Conservation (phyloP, 371 early-diverging fungal genomes). For the Polyrhizophydium stewartii region DNA sequence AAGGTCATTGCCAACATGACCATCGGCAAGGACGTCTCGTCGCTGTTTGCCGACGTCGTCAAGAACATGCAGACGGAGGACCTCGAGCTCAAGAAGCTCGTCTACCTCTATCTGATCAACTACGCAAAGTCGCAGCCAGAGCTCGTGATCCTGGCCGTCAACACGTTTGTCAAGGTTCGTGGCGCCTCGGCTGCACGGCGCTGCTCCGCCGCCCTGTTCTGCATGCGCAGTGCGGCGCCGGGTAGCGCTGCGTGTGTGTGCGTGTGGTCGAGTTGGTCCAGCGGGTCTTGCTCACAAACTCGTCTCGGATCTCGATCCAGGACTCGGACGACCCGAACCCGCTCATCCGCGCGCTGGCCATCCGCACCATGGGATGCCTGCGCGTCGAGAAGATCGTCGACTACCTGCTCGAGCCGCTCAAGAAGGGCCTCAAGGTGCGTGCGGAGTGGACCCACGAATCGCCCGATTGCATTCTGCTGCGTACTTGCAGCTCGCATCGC, state of each 20-base stretch:
- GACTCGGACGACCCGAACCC: slow-evolving; percentile 93
- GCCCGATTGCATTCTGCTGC: neutral
- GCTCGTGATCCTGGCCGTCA: slow-evolving; percentile 94
- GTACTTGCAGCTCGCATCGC: neutral
- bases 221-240: too few relatives aligned
- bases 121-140: slow-evolving; percentile 96
- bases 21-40: slow-evolving; percentile 55
- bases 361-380: slow-evolving; percentile 95
- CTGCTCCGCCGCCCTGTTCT: too few relatives aligned
- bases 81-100: slow-evolving; percentile 82
- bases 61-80: slow-evolving; percentile 99
- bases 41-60: slow-evolving; percentile 81
- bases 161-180: slow-evolving; percentile 88
- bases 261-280: too few relatives aligned
- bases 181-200: too few relatives aligned
- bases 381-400: slow-evolving; percentile 93
- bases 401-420: slow-evolving; percentile 62
- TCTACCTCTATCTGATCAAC: slow-evolving; percentile 76
- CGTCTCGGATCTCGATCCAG: slow-evolving; percentile 40
- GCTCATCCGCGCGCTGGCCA: slow-evolving; percentile 92
- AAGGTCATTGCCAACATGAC: slow-evolving; percentile 91
- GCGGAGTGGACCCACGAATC: neutral
- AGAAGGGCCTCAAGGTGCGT: slow-evolving; percentile 39
- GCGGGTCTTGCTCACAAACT: too few relatives aligned
- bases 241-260: too few relatives aligned